Evolutionary conservation across 2,329 filamentous ascomycete species (phyloP).

Genomic region (Fusarium robinianum): DNA sequence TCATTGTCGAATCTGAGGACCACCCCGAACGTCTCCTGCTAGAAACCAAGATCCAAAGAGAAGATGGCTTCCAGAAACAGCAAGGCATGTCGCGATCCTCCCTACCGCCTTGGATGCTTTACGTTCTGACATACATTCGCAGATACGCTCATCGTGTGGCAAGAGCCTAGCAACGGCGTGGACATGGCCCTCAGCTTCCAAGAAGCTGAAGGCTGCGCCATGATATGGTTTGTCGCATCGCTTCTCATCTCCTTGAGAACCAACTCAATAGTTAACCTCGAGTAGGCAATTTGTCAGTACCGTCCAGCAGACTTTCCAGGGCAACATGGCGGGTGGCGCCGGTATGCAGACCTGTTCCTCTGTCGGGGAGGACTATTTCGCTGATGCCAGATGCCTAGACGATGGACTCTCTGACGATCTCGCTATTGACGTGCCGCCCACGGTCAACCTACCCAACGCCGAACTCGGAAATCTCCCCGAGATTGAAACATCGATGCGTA

Average conservation of each 20-base stretch:
- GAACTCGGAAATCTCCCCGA: slow-evolving; percentile 83
- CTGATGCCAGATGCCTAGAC: slow-evolving; percentile 56
- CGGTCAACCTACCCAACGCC: slow-evolving; percentile 76
- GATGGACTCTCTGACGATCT: slow-evolving; percentile 87
- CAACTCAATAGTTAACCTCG: slow-evolving; percentile 25
- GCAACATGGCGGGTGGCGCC: slow-evolving; percentile 61
- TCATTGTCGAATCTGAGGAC: slow-evolving; percentile 93
- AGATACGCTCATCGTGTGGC: slow-evolving; percentile 99
- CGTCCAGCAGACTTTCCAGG: slow-evolving; percentile 74
- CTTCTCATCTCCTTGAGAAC: background rate
- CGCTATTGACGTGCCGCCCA: slow-evolving; percentile 71
- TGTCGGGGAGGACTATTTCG: background rate
- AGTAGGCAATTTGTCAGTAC: slow-evolving; percentile 87
- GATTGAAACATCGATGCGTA: slow-evolving; percentile 82
- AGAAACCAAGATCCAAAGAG: slow-evolving; percentile 87
- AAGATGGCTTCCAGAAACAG: slow-evolving; percentile 97
- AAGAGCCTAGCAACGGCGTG: slow-evolving; percentile 77
- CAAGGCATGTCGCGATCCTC: slow-evolving; percentile 67
- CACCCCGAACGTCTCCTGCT: slow-evolving; percentile 81
- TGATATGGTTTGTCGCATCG: slow-evolving; percentile 73
- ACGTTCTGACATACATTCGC: slow-evolving; percentile 37
- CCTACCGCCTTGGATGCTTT: slow-evolving; percentile 25
- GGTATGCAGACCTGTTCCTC: slow-evolving; percentile 52
- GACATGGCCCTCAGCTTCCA: slow-evolving; percentile 99
- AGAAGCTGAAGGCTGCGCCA: slow-evolving; percentile 89